Conservation (phyloP, 192 early-diverging fungal species). For the Linnemannia schmuckeri region DNA sequence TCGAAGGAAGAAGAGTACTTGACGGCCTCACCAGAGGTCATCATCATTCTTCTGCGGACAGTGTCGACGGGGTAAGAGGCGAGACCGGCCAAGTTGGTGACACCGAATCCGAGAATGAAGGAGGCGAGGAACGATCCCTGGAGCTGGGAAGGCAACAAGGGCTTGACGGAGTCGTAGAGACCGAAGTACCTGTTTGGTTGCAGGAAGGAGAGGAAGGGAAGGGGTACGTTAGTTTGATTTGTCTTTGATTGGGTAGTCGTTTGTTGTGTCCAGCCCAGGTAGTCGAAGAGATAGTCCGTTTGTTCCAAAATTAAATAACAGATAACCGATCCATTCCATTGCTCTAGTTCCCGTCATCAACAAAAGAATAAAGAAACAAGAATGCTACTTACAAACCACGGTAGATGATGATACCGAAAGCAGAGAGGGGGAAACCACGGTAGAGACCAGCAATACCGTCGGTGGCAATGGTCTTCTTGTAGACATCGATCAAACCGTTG, state of each 20-base stretch:
- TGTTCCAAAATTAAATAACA: not conserved
- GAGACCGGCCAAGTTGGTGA: constrained; percentile 90
- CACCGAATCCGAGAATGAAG: constrained; percentile 80
- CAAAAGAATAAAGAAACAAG: not conserved
- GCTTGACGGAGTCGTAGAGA: constrained; percentile 73
- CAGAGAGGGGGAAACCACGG: constrained; percentile 76
- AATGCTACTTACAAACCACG: constrained; percentile 45
- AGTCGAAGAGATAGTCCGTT: not conserved
- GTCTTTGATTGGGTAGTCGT: not conserved
- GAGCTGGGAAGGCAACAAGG: constrained; percentile 49
- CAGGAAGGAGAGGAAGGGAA: not conserved
- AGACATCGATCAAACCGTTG: constrained; percentile 91
- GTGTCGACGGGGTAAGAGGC: constrained; percentile 98
- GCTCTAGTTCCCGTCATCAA: not conserved
- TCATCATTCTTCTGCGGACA: constrained; percentile 97
- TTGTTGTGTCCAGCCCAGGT: not conserved
- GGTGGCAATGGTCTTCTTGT: constrained; percentile 84
- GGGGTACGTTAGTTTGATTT: not conserved
- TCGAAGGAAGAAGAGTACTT: constrained; percentile 90
- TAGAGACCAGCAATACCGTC: constrained; percentile 97
- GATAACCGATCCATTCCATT: not conserved
- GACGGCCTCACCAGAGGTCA: constrained; percentile 91
- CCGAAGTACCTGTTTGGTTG: constrained; percentile 69
- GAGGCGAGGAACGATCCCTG: constrained; percentile 54
- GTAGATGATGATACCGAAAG: constrained; percentile 57